A percentile compares a stretch with the other conserved stretches of the same genome.
Evolutionary conservation across 2,329 filamentous ascomycete genomes (phyloP).

Genomic region (Incumbomyces delicatus): DNA sequence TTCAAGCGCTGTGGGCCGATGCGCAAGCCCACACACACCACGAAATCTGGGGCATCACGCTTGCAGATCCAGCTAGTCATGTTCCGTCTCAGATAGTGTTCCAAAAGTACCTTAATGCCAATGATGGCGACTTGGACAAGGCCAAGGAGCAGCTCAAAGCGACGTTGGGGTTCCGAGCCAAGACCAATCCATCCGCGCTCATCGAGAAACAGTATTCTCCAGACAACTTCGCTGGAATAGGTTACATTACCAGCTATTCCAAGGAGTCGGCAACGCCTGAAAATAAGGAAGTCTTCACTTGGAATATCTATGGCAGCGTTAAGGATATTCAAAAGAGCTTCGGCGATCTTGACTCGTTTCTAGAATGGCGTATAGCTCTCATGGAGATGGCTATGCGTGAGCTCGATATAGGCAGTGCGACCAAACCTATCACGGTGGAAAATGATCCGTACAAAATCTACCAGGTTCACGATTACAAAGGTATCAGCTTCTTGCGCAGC

Average conservation of each 20-base stretch:
- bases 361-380: conserved; percentile 78
- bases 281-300: conserved; percentile 60
- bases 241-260: conserved; percentile 65
- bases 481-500: conserved; percentile 75
- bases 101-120: conserved; percentile 90
- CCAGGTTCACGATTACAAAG: conserved; percentile 89
- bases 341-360: conserved; percentile 67
- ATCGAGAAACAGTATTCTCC: conserved; percentile 54
- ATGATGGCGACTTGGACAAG: conserved; percentile 62
- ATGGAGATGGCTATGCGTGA: conserved; percentile 79
- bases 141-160: conserved; percentile 69
- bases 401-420: conserved; percentile 61
- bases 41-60: conserved; percentile 80
- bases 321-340: conserved; percentile 75
- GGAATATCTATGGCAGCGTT: conserved; percentile 86
- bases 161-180: conserved; percentile 74
- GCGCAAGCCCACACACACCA: conserved; percentile 41
- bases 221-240: conserved; percentile 65
- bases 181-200: conserved; percentile 60
- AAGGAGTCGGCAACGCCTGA: conserved; percentile 26
- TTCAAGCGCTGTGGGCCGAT: conserved; percentile 17
- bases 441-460: conserved; percentile 80
- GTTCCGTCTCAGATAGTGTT: conserved; percentile 74
- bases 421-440: conserved; percentile 60
- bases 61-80: conserved; percentile 41